Evolutionary conservation across 257 asterid species (phyloP).

Genomic region (Leonotis leonurus): DNA sequence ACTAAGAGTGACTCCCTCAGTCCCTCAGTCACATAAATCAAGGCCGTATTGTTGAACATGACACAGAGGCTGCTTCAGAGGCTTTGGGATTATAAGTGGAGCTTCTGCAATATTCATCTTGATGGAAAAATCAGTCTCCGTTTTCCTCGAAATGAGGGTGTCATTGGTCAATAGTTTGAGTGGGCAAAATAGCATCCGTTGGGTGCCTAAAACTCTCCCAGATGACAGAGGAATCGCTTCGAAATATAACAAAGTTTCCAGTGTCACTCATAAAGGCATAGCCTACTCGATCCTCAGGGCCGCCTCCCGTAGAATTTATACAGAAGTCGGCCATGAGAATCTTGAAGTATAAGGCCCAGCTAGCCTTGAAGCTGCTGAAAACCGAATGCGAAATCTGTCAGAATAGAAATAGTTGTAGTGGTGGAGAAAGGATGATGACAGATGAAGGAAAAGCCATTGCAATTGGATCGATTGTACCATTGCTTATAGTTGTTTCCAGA

Average conservation of each 20-base stretch:
- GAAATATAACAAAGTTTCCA: slow-evolving; percentile 39
- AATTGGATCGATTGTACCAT: no score
- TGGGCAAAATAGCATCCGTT: slow-evolving; percentile 30
- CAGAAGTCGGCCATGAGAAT: slow-evolving; percentile 19
- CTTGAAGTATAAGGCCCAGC: slow-evolving; percentile 36
- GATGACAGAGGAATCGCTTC: slow-evolving; percentile 12
- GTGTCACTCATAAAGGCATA: slow-evolving; percentile 42
- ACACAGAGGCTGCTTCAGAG: slow-evolving; percentile 29
- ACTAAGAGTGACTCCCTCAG: not conserved
- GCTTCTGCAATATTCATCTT: slow-evolving; percentile 33
- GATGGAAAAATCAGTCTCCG: slow-evolving; percentile 28
- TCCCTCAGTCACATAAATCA: slow-evolving; percentile 18
- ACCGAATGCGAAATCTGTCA: slow-evolving; percentile 51
- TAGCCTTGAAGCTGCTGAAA: slow-evolving; percentile 21
- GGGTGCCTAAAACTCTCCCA: slow-evolving; percentile 52
- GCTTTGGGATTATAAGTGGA: slow-evolving; percentile 7
- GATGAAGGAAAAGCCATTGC: not conserved
- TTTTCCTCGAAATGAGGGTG: slow-evolving; percentile 19
- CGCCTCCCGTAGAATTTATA: slow-evolving; percentile 10
- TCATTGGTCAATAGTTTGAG: slow-evolving; percentile 17
- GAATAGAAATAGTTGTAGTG: not conserved
- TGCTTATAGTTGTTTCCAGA: no score
- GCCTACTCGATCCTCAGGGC: slow-evolving; percentile 11
- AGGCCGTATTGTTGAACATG: slow-evolving; percentile 24
- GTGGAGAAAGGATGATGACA: slow-evolving; percentile 8